A percentile compares a stretch with the other conserved stretches of the same genome.
phyloP scores from a whole-genome alignment of 2,329 filamentous ascomycete species.

The Dothistroma pini region DNA sequence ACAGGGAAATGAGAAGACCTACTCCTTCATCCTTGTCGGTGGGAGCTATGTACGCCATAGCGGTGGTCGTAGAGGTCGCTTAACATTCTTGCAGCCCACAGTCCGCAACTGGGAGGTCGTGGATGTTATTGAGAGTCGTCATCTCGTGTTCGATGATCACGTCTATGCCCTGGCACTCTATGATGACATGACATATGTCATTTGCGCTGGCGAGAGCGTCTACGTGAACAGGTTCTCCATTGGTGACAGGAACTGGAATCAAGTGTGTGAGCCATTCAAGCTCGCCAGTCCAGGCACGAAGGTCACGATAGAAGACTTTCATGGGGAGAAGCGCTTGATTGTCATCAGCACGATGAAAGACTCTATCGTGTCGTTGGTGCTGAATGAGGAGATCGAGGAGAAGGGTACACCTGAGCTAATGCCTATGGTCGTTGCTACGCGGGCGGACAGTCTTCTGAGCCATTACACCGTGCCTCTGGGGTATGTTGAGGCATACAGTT shows the following conservation, averaged over 20 bases:
- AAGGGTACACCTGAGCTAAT: conserved; percentile 26
- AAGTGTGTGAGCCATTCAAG: conserved; percentile 31
- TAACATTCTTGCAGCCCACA: conserved; percentile 39
- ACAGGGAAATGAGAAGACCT: conserved; percentile 51
- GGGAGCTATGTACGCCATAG: conserved; percentile 43
- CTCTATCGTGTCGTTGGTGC: conserved; percentile 49
- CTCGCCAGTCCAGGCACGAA: conserved; percentile 43
- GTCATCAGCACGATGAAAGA: conserved; percentile 54
- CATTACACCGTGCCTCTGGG: conserved; percentile 20
- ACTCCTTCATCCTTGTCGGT: conserved; percentile 59
- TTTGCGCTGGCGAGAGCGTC: conserved; percentile 43
- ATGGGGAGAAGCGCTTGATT: conserved; percentile 39
- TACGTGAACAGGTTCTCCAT: conserved; percentile 40
- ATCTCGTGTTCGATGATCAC: conserved; percentile 44
- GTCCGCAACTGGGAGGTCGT: conserved; percentile 48
- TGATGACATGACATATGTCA: conserved; percentile 54
- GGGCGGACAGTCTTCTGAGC: conserved; percentile 22
- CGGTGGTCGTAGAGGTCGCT: conserved; percentile 41
- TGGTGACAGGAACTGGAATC: conserved; percentile 28
- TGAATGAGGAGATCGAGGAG: conserved; percentile 37
- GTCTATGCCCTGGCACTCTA: conserved; percentile 57
- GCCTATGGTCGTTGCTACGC: conserved; percentile 27
- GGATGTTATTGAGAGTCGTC: conserved; percentile 42
- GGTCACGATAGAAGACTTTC: conserved; percentile 41
- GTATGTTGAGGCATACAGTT: conserved; percentile 5